Conservation (phyloP, 768 basidiomycete genomes). For the Suillus ampliporus region DNA sequence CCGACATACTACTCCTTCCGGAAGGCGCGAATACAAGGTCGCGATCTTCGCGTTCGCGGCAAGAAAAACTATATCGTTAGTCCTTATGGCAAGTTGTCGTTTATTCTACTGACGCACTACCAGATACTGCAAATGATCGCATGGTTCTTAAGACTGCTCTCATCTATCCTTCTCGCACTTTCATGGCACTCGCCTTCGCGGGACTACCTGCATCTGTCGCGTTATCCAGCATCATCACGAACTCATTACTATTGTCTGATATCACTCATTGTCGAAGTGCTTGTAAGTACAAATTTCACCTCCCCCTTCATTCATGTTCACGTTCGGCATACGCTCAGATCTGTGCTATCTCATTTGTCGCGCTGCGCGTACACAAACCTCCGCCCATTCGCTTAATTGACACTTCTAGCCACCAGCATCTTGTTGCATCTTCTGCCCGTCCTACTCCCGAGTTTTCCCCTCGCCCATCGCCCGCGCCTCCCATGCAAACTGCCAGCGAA, state of each 20-base stretch:
- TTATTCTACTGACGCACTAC: slow-evolving; percentile 12
- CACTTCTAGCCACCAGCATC: slow-evolving; percentile 48
- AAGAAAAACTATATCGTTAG: slow-evolving; percentile 68
- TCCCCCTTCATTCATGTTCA: slow-evolving; percentile 14
- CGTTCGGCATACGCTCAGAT: slow-evolving; percentile 43
- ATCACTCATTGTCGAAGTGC: slow-evolving; percentile 56
- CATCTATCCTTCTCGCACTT: slow-evolving; percentile 51
- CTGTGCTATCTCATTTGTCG: slow-evolving; percentile 53
- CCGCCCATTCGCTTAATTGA: slow-evolving; percentile 75
- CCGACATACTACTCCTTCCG: slow-evolving; percentile 73
- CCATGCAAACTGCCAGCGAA: slow-evolving; percentile 39
- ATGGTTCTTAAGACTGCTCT: slow-evolving; percentile 63
- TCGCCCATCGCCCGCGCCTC: slow-evolving; percentile 35
- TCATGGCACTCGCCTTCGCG: slow-evolving; percentile 46
- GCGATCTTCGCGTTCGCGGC: slow-evolving; percentile 70
- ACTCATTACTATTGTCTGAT: slow-evolving; percentile 53
- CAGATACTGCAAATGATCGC: slow-evolving; percentile 63
- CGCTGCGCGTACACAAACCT: slow-evolving; percentile 69
- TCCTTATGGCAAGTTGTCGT: slow-evolving; percentile 10
- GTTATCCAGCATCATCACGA: slow-evolving; percentile 40
- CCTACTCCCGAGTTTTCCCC: slow-evolving; percentile 45
- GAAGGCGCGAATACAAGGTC: slow-evolving; percentile 70
- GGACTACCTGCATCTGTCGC: slow-evolving; percentile 45
- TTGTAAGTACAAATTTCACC: slow-evolving; percentile 47
- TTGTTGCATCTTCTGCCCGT: slow-evolving; percentile 41